phyloP scores from a whole-genome alignment of 306 rosid genomes.

The Senna tora region DNA sequence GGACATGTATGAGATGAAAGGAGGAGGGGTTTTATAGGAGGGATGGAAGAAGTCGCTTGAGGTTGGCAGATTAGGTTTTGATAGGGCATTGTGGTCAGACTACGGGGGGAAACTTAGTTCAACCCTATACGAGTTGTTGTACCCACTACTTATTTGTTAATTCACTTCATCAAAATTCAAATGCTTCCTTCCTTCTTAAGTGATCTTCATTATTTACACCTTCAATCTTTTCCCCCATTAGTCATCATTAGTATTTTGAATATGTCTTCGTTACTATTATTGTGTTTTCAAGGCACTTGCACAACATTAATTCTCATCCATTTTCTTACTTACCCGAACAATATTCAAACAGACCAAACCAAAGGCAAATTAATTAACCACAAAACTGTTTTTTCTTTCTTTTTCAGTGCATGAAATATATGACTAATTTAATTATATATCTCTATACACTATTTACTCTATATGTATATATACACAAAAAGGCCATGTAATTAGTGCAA shows the following conservation, averaged over 20 bases:
- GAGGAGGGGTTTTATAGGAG: constrained; percentile 48
- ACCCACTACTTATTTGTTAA: constrained; percentile 77
- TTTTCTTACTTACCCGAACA: no score
- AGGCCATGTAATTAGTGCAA: no score
- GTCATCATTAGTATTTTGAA: not conserved
- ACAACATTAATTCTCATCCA: no score
- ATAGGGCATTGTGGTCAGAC: constrained; percentile 42
- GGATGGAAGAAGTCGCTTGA: constrained; percentile 43
- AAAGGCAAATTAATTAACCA: no score
- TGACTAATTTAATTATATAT: no score
- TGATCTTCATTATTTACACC: constrained; percentile 38
- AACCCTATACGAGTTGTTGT: constrained; percentile 74
- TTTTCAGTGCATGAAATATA: no score
- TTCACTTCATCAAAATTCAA: constrained; percentile 27
- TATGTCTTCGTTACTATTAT: no score
- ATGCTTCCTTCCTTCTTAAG: constrained; percentile 60
- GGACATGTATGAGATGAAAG: constrained; percentile 27
- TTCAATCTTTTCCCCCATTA: constrained; percentile 29
- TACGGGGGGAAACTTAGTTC: constrained; percentile 53
- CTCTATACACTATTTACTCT: no score
- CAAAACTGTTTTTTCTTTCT: no score
- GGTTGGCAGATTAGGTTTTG: constrained; percentile 76
- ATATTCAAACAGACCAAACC: no score
- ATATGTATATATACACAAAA: no score
- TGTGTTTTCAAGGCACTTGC: no score